A percentile compares a stretch with the other conserved stretches of the same genome.
Conservation (phyloP, 345 rosid species). For the Lagerstroemia speciosa region DNA sequence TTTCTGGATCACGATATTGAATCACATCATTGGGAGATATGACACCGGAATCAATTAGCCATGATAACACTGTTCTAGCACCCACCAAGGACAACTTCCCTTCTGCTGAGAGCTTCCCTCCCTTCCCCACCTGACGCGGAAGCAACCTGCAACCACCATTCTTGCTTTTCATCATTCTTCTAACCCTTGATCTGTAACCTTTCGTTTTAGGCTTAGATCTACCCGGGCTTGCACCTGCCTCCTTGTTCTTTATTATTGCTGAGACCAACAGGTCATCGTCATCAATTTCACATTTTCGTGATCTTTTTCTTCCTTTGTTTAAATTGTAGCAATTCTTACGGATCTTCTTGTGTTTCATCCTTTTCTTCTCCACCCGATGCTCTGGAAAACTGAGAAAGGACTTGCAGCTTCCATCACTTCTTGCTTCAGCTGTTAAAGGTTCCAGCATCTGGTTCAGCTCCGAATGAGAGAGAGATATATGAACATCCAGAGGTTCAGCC, state of each 20-base stretch:
- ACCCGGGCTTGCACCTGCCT: conserved; percentile 18
- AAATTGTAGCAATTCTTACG: conserved; percentile 19
- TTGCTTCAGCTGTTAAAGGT: conserved; percentile 9
- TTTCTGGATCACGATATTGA: conserved; percentile 57
- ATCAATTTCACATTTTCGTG: conserved; percentile 34
- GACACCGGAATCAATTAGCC: conserved; percentile 58
- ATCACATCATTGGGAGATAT: conserved; percentile 61
- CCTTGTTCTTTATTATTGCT: conserved; percentile 48
- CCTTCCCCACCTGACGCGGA: conserved; percentile 42
- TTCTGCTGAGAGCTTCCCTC: conserved; percentile 29
- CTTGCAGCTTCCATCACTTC: conserved; percentile 14
- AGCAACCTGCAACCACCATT: conserved; percentile 61
- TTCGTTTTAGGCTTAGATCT: conserved; percentile 43
- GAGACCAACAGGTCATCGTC: conserved; percentile 63
- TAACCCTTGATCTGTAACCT: conserved; percentile 31
- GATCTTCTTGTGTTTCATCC: conserved; percentile 27
- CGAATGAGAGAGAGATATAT: conserved; percentile 15
- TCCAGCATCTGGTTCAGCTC: conserved; percentile 26
- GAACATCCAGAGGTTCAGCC: conserved; percentile 21
- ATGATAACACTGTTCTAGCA: conserved; percentile 65
- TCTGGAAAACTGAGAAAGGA: conserved; percentile 14
- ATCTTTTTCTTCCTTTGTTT: conserved; percentile 31
- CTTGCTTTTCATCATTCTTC: conserved; percentile 33
- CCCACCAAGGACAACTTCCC: conserved; percentile 38
- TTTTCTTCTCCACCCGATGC: conserved; percentile 21